Base-by-base conservation (phyloP, 1,139 yeast species). In the Protomyces arabidopsidicola region DNA sequence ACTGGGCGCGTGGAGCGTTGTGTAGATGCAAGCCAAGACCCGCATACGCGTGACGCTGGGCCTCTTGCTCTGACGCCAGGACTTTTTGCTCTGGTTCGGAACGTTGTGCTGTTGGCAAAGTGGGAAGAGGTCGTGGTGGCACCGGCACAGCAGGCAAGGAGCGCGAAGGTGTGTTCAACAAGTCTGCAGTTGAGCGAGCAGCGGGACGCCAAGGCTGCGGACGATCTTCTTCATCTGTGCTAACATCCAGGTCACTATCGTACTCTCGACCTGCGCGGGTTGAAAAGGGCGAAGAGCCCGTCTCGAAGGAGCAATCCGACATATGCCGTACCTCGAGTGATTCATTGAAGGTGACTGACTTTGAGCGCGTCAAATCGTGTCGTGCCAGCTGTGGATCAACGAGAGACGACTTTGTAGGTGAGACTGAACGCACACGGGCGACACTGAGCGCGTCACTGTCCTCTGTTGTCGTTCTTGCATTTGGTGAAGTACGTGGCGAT, bases 281-380 rank as follows among this genome's bases (percentile, higher is more conserved):
- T 9, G 55, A 58, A n/a, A 18, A 52, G 10, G 62, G 62, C 3
- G 62, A 58, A 12, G 62, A 58, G 27, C 48, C 56, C 1, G 38
- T 50, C 9, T 58, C 62, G 34, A 58, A 58, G 3, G 62, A 58
- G 35, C 62, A 48, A 3, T 58, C 62, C 9, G 62, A 58, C 62
- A 58, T 58, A 20, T 58, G 62, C 9, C 62, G 42, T 6, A 58
- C 62, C 16, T 58, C 62, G 18, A 45, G 62, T 6, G 62, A 51
- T 31, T 58, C 62, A 50, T 58, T 58, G 56, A 58, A 58, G 0
- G 62, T 58, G 24, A 58, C 62, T 6, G 62, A 58, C 36, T 58
- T 58, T n/a, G 35, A 38, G 31, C 62, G 42, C 22, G 56, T n/a
- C n/a, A 58, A 34, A 10, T 18, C 39, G 4, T 35, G 31, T 8